Base-by-base conservation (phyloP, 139 green algal species). In the Ettlia oleoabundans region DNA sequence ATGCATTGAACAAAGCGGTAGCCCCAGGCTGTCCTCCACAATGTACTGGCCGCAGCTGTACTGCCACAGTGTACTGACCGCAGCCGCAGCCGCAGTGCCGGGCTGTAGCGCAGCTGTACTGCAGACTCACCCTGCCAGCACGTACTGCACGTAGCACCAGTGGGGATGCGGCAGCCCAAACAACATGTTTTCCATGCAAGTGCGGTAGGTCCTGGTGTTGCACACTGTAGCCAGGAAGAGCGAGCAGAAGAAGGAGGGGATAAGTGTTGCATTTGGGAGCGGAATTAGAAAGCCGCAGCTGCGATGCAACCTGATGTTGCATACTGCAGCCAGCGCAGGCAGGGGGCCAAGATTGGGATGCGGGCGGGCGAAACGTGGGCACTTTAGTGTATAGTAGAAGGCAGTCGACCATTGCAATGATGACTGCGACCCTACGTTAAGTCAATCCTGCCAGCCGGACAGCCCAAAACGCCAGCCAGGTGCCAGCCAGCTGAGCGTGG, bases 121-220 rank as follows among this genome's bases (percentile, higher is more conserved):
- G 5, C 3, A 22, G 1, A 26, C 82, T 74, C 74, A 88, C 70
- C 90, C 88, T 0, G 58, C 51, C 0, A 41, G 41, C 2, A 93
- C 88, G 76, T 90, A 69, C 52, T 91, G 82, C 38, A 93, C 90
- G 76, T 93, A 93, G 70, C 63, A 81, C 52, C 84, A 88, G 76
- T 93, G 90, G 21, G 80, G 64, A 4, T 74, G 32, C 7, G 90
- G 90, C 69, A 93, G 70, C 1, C 90, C 87, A 55, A 91, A 91
- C 15, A 91, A 75, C 26, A 82, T 70, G 18, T 51, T 40, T 21
- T 71, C 63, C 38, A 89, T 78, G 61, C 87, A 91, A 43, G 86
- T 76, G 32, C 86, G 67, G 33, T 80, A 84, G 3, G 87, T 91
- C 10, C 87, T 53, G 33, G 83, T 78, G n/a, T 76, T 89, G 85